Base-by-base conservation (phyloP, 2,329 filamentous ascomycete species). In the Hypoxylon rubiginosum region DNA sequence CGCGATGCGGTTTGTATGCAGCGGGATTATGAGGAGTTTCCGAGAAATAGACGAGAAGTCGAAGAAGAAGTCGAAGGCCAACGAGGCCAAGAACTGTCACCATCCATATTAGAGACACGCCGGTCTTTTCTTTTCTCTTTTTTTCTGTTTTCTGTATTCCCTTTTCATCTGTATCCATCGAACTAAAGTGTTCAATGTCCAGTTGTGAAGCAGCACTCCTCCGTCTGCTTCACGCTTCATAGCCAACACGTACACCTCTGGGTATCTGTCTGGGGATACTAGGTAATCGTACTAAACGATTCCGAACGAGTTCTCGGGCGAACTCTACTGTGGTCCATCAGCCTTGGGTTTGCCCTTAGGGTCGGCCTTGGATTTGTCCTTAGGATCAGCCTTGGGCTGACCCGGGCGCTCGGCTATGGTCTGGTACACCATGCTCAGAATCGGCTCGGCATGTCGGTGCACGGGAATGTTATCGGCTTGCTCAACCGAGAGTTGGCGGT, bases 341-440 rank as follows among this genome's bases (percentile, higher is more conserved):
- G 13, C 54, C 66, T 10, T 62, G 46, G 21, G 4, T 24, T 24
- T 24, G 21, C 21, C 21, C 21, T 24, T 21, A 24, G 52, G 51
- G n/a, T 69, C 39, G 21, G 13, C 53, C 66, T 10, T 62, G 46
- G n/a, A n/a, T n/a, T n/a, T n/a, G n/a, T n/a, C n/a, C n/a, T n/a
- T n/a, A n/a, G 48, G 19, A 15, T 28, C 34, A 3, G 61, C 62
- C 1, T 56, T 58, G 24, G 28, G n/a, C 13, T 49, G 54, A 11
- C 66, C 68, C 1, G 71, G 69, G 10, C 61, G 61, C 52, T 64
- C 67, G n/a, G 58, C 60, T n/a, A 77, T 34, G 17, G 71, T 67
- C 55, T 73, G 72, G 21, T 81, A 78, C 2, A 77, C 74, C 78
- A 84, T 79, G 52, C 78, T 80, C 9, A 86, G 57, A 10, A 86